Conservation (phyloP, 1,139 yeast genomes). For the Casaregolazyma lundiana region DNA sequence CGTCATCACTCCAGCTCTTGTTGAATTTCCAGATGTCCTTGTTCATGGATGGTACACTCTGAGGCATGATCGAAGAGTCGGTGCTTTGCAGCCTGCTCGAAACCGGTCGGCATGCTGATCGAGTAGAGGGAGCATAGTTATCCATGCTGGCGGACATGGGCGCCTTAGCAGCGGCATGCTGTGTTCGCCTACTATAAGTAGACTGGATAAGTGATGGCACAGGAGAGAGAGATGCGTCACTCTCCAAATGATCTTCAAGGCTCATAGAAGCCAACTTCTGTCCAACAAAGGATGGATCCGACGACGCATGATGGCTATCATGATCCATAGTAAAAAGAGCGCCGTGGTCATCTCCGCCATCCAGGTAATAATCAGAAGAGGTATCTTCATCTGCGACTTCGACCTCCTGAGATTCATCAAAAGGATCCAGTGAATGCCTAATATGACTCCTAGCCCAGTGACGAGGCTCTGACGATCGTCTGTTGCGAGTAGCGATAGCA, state of each 20-base stretch:
- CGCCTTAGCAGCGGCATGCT: background rate
- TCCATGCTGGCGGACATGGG: background rate
- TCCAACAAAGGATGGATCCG: conserved; percentile 4
- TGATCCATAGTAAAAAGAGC: conserved; percentile 31
- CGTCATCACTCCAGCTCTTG: conserved; percentile 35
- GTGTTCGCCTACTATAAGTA: conserved; percentile 8
- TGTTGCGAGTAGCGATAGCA: conserved; percentile 8
- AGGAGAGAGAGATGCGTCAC: conserved; percentile 23
- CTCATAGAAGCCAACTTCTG: conserved; percentile 8
- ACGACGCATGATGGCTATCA: conserved; percentile 10
- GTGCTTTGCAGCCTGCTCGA: background rate
- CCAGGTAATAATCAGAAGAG: conserved; percentile 9
- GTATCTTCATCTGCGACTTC: conserved; percentile 11
- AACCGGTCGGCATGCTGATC: conserved; percentile 9
- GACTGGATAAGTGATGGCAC: conserved; percentile 30
- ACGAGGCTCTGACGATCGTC: conserved; percentile 6
- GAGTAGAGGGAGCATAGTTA: conserved; percentile 1
- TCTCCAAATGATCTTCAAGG: conserved; percentile 15
- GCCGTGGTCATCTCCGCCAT: conserved; percentile 16
- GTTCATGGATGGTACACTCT: conserved; percentile 19
- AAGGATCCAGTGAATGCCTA: conserved; percentile 8
- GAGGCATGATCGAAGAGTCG: conserved; percentile 5
- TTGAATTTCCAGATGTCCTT: conserved; percentile 29
- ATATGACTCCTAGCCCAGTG: background rate
- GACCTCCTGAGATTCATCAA: conserved; percentile 16